Evolutionary conservation across 1,139 yeast species (phyloP).

Genomic region (Geotrichum aggregatum): DNA sequence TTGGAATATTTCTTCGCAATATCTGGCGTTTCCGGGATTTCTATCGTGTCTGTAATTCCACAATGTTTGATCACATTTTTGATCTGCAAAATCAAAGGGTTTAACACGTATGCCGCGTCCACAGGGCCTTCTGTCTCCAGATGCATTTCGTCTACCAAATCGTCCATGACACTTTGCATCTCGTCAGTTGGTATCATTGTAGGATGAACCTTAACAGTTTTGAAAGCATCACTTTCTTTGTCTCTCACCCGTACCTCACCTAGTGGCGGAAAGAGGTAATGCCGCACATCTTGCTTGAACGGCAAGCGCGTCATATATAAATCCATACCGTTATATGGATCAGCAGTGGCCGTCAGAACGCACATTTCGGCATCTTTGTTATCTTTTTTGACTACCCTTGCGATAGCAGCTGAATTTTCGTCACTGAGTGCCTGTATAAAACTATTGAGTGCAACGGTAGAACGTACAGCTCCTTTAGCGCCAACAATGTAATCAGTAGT

Average conservation of each 20-base stretch:
- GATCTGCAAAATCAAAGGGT: conserved; percentile 36
- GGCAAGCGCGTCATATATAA: conserved; percentile 56
- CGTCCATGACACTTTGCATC: conserved; percentile 42
- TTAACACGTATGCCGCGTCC: conserved; percentile 25
- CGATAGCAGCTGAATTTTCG: conserved; percentile 52
- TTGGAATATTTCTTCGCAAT: conserved; percentile 24
- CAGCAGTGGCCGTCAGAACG: conserved; percentile 40
- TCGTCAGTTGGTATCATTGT: conserved; percentile 37
- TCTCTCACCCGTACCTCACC: conserved; percentile 35
- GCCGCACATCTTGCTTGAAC: conserved; percentile 70
- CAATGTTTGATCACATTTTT: conserved; percentile 34
- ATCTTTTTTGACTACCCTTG: conserved; percentile 55
- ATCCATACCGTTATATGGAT: conserved; percentile 31
- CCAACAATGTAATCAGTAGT: conserved; percentile 60
- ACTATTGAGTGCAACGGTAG: conserved; percentile 48
- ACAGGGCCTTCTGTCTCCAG: conserved; percentile 30
- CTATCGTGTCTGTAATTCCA: conserved; percentile 31
- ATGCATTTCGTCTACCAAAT: conserved; percentile 42
- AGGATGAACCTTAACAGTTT: conserved; percentile 23
- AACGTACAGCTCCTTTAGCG: conserved; percentile 43
- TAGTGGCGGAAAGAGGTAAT: conserved; percentile 56
- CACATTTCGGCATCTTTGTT: conserved; percentile 42
- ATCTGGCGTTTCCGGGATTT: conserved; percentile 27
- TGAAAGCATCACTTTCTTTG: conserved; percentile 37
- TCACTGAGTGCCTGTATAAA: conserved; percentile 54